Evolutionary conservation across 768 basidiomycete genomes (phyloP), one percentile per base, ranked within the genome.

Genomic region (Tylopilus subfusipes): DNA sequence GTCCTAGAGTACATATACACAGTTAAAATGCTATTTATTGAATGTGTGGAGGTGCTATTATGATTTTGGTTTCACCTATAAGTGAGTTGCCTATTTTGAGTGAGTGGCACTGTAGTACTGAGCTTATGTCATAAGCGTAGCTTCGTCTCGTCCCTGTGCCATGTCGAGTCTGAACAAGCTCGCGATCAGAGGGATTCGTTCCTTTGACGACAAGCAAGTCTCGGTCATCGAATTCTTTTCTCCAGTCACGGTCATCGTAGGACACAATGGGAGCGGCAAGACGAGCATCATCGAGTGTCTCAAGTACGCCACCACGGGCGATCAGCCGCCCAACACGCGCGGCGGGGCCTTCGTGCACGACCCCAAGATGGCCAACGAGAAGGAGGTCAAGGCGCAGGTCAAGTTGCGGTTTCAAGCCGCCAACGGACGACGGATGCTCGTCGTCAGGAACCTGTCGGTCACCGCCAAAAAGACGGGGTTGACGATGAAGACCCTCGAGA

Each of bases 211-310:
- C 82, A 96, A 98, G 64, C 82, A 88, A 60, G 83, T 94, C 58
- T 80, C 91, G 2, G 82, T 98, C 61, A 96, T 99, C 69, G 91
- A 98, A 72, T 99, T 99, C 75, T 98, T 93, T 74, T 85, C 86
- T 19, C 97, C 97, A 8, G 89, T 99, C 52, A 99, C 97, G 0
- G 95, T 99, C 71, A 98, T 99, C 55, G 94, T 98, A 2, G 97
- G 97, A 2, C 91, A 94, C 76, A 99, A 99, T 72, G 97, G 97
- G 18, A 94, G 91, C 63, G 97, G 97, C 42, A 99, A 99, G 75
- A 99, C 97, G 3, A 99, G 96, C 1, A 90, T 98, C 67, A 98
- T 99, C 72, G 97, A 99, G 78, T 98, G 96, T 73, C 82, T 99
- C 71, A 98, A 98, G 77, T 99, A 99, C 68, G 93, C 93, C 12